Percentiles rank a stretch among this genome's conserved stretches.
Evolutionary conservation across 192 early-diverging fungal genomes (phyloP).

Genomic region (Physocladia obscura): DNA sequence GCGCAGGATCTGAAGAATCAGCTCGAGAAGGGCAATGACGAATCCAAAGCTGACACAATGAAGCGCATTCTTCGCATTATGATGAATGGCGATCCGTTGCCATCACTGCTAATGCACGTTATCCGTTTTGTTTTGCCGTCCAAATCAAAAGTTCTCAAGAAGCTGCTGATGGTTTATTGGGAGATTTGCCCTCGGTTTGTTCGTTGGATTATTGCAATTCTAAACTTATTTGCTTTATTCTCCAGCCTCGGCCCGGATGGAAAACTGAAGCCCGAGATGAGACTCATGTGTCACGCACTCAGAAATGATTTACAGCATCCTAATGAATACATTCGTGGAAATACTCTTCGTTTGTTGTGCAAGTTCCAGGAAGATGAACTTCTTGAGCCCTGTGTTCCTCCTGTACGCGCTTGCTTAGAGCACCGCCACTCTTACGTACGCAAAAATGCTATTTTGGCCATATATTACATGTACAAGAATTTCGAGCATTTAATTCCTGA

Average conservation of each 20-base stretch:
- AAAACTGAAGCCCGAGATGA: conserved; percentile 87
- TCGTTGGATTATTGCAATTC: not conserved
- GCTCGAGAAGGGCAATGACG: conserved; percentile 91
- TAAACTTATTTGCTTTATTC: not conserved
- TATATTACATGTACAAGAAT: conserved; percentile 84
- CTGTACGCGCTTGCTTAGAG: conserved; percentile 82
- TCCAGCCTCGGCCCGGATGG: conserved; percentile 68
- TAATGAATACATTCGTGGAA: conserved; percentile 96
- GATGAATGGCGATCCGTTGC: conserved; percentile 86
- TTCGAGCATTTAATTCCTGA: conserved; percentile 94
- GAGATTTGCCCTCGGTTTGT: conserved; percentile 90
- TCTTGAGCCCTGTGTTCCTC: conserved; percentile 89
- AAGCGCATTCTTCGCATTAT: conserved; percentile 87
- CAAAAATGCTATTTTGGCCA: conserved; percentile 95
- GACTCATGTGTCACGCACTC: conserved; percentile 89
- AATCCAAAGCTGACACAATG: conserved; percentile 91
- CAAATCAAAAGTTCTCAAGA: conserved; percentile 95
- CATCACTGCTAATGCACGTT: conserved; percentile 91
- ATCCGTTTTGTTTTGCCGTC: conserved; percentile 97
- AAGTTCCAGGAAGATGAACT: conserved; percentile 94
- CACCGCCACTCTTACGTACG: conserved; percentile 79
- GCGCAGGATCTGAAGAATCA: conserved; percentile 70
- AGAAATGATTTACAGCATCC: conserved; percentile 96
- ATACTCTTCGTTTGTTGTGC: conserved; percentile 89
- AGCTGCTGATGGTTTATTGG: conserved; percentile 94